phyloP scores from a whole-genome alignment of 805 yeast species.

The Pichia gijzeniarum region DNA sequence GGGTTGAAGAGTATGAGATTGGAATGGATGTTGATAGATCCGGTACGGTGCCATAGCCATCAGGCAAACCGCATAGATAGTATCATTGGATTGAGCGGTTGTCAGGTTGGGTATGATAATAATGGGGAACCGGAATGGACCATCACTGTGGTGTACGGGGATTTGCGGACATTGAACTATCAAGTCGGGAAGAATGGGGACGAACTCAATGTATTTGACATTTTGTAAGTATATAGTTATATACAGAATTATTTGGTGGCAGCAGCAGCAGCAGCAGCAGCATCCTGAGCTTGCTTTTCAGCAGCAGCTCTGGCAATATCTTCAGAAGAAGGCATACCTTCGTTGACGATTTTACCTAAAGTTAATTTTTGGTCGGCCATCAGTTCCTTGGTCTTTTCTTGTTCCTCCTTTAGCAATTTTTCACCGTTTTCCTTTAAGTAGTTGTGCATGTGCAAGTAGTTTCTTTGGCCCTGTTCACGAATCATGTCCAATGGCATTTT shows the following conservation, averaged over 20 bases:
- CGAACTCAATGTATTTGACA: not conserved
- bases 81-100: constrained; percentile 20
- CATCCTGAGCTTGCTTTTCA: constrained; percentile 13
- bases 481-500: constrained; percentile 83
- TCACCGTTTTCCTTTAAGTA: constrained; percentile 52
- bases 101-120: constrained; percentile 4
- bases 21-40: constrained; percentile 36
- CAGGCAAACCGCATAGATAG: constrained; percentile 20
- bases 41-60: constrained; percentile 16
- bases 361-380: constrained; percentile 80
- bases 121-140: constrained; percentile 11
- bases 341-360: constrained; percentile 76
- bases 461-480: constrained; percentile 88
- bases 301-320: constrained; percentile 40
- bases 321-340: constrained; percentile 74
- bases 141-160: constrained; percentile 2
- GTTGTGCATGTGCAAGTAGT: constrained; percentile 72
- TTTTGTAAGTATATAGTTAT: not conserved
- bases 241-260: constrained; percentile 2
- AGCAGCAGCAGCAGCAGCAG: constrained; percentile 1
- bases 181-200: not conserved
- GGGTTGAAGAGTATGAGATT: constrained; percentile 38
- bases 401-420: constrained; percentile 79
- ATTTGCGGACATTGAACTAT: not conserved
- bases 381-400: constrained; percentile 69